Percentiles rank a stretch among this genome's conserved stretches.
Evolutionary conservation across 2,329 filamentous ascomycete genomes (phyloP).

Genomic region (Didymella keratinophila): DNA sequence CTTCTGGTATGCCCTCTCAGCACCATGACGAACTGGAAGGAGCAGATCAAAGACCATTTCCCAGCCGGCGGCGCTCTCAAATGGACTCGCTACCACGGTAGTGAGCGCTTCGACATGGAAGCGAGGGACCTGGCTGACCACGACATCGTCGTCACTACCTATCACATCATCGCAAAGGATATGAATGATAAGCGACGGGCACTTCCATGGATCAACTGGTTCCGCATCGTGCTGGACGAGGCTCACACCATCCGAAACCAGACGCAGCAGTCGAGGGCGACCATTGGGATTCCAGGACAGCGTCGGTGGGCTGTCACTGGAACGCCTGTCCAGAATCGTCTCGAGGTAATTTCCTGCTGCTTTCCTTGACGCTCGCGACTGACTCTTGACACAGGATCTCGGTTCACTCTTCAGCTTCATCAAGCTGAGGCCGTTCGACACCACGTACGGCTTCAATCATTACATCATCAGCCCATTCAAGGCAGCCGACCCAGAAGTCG

Average conservation of each 20-base stretch:
- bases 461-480: conserved; percentile 89
- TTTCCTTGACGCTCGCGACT: conserved; percentile 1
- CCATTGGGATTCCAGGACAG: conserved; percentile 78
- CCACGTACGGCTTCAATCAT: conserved; percentile 75
- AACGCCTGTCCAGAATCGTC: conserved; percentile 91
- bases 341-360: conserved; percentile 64
- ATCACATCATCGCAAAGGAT: conserved; percentile 86
- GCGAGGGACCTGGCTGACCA: conserved; percentile 72
- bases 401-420: conserved; percentile 87
- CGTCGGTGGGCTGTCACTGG: conserved; percentile 97
- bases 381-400: conserved; percentile 63
- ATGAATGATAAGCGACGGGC: conserved; percentile 68
- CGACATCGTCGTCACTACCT: conserved; percentile 91
- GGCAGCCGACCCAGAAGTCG: conserved; percentile 80
- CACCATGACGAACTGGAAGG: conserved; percentile 92
- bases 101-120: conserved; percentile 69
- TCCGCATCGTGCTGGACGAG: conserved; percentile 92
- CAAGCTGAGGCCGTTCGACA: conserved; percentile 83
- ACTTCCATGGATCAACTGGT: conserved; percentile 84
- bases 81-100: conserved; percentile 87
- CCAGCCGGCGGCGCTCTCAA: conserved; percentile 64
- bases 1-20: conserved; percentile 89
- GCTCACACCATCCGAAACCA: conserved; percentile 94
- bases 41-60: conserved; percentile 87
- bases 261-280: conserved; percentile 82